Evolutionary conservation across 2,329 filamentous ascomycete species (phyloP).

Genomic region (Helotiales sp.): DNA sequence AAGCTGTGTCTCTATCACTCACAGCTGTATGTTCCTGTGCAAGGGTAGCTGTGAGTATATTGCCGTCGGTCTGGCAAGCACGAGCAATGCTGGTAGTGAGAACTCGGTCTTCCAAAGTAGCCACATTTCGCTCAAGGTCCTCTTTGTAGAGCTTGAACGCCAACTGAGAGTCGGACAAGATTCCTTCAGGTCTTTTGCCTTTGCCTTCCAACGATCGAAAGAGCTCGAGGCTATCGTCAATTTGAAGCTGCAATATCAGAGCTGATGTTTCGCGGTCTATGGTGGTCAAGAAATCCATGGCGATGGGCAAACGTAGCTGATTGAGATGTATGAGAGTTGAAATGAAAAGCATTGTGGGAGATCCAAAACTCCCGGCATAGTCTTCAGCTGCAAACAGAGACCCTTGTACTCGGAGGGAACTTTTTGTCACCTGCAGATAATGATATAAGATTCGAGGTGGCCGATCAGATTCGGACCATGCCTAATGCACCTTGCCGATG

Average conservation of each 20-base stretch:
- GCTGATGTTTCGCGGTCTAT: conserved; percentile 24
- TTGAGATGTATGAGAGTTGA: background rate
- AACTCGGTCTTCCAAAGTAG: conserved; percentile 14
- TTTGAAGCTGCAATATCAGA: conserved; percentile 28
- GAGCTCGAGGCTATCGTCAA: conserved; percentile 12
- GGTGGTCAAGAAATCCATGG: background rate
- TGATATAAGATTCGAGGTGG: background rate
- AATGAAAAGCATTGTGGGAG: background rate
- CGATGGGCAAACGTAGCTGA: background rate
- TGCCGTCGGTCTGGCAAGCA: conserved; percentile 26
- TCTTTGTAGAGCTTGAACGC: conserved; percentile 14
- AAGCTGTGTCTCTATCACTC: conserved; percentile 19
- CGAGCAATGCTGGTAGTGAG: conserved; percentile 28
- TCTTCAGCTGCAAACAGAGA: background rate
- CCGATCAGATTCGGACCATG: background rate
- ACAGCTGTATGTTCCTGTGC: conserved; percentile 17
- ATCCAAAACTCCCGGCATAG: background rate
- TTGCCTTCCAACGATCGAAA: background rate
- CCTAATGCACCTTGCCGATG: background rate
- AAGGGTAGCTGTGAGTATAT: conserved; percentile 5
- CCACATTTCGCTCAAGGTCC: conserved; percentile 14
- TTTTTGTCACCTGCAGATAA: background rate
- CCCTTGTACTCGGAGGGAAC: background rate
- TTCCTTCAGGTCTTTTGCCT: conserved; percentile 12
- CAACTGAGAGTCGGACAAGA: conserved; percentile 9